Percentiles rank a stretch among this genome's conserved stretches.
phyloP scores from a whole-genome alignment of 352 stramenopile species.

The Phytopythium aichiense region DNA sequence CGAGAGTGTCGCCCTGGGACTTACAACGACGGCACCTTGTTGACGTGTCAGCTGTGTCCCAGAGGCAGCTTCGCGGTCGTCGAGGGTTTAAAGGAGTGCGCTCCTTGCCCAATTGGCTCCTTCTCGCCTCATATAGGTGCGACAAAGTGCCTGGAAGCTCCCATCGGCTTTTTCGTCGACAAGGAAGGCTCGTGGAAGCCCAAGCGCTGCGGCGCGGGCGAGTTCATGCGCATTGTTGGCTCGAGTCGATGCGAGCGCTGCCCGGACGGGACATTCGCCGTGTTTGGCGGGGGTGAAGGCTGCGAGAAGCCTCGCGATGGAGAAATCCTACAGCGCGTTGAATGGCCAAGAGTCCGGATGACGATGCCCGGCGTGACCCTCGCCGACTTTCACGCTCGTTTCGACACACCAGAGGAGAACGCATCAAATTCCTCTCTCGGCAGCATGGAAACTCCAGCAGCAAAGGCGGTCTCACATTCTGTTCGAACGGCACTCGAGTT shows the following conservation, averaged over 20 bases:
- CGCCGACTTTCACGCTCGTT: slow-evolving; percentile 7
- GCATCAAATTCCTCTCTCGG: neutral
- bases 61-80: slow-evolving; percentile 21
- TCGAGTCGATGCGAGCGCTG: slow-evolving; percentile 28
- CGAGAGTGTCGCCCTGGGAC: slow-evolving; percentile 28
- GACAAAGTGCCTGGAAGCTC: slow-evolving; percentile 21
- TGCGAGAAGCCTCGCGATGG: slow-evolving; percentile 27
- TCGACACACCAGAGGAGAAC: neutral
- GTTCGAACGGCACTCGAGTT: slow-evolving; percentile 20
- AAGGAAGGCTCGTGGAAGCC: slow-evolving; percentile 21
- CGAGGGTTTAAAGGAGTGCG: slow-evolving; percentile 15
- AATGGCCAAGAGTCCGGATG: slow-evolving; percentile 27
- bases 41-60: slow-evolving; percentile 27
- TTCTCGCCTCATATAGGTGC: slow-evolving; percentile 24
- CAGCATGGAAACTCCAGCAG: neutral
- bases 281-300: slow-evolving; percentile 19
- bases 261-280: slow-evolving; percentile 18
- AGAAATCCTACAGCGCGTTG: slow-evolving; percentile 38
- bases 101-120: slow-evolving; percentile 25
- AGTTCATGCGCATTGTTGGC: slow-evolving; percentile 16
- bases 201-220: slow-evolving; percentile 24
- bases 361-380: slow-evolving; percentile 15
- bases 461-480: neutral
- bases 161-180: slow-evolving; percentile 31
- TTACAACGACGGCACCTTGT: slow-evolving; percentile 29